Conservation (phyloP, 2,329 filamentous ascomycete genomes). For the Penicillium sp. region DNA sequence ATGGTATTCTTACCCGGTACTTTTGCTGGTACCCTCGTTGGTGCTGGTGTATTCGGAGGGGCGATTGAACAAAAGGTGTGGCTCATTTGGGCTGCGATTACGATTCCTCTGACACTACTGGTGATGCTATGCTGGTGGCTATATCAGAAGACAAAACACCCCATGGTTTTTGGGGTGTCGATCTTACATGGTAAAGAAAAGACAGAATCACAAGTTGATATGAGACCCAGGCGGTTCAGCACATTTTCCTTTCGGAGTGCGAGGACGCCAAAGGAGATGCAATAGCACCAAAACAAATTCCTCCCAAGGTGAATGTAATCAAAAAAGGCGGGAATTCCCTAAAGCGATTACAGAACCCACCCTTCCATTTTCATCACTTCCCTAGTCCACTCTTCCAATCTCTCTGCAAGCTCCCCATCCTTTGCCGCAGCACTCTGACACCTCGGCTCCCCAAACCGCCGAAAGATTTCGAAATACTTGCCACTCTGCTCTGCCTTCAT, state of each 20-base stretch:
- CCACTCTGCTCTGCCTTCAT: slow-evolving; percentile 43
- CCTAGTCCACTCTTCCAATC: slow-evolving; percentile 36
- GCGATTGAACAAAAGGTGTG: slow-evolving; percentile 1
- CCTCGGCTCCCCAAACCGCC: slow-evolving; percentile 29
- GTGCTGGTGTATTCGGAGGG: slow-evolving; percentile 6
- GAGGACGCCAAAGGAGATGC: background rate
- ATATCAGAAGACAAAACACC: slow-evolving; percentile 5
- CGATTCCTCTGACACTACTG: slow-evolving; percentile 14
- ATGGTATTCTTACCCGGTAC: slow-evolving; percentile 33
- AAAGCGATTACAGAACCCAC: background rate
- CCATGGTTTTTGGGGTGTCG: background rate
- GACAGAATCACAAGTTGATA: background rate
- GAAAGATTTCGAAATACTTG: slow-evolving; percentile 30
- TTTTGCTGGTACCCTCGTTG: slow-evolving; percentile 18
- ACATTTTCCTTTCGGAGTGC: background rate
- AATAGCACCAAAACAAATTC: background rate
- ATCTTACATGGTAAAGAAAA: background rate
- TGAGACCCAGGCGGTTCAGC: background rate
- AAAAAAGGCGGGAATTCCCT: background rate
- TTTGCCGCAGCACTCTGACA: slow-evolving; percentile 37
- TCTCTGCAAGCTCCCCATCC: slow-evolving; percentile 35
- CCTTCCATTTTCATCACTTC: slow-evolving; percentile 27
- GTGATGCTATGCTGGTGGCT: slow-evolving; percentile 17
- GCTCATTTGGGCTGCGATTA: slow-evolving; percentile 15
- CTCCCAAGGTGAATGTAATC: too few relatives aligned